Base-by-base conservation (phyloP, 176 grass and related monocot genomes). In the Ananas comosus region DNA sequence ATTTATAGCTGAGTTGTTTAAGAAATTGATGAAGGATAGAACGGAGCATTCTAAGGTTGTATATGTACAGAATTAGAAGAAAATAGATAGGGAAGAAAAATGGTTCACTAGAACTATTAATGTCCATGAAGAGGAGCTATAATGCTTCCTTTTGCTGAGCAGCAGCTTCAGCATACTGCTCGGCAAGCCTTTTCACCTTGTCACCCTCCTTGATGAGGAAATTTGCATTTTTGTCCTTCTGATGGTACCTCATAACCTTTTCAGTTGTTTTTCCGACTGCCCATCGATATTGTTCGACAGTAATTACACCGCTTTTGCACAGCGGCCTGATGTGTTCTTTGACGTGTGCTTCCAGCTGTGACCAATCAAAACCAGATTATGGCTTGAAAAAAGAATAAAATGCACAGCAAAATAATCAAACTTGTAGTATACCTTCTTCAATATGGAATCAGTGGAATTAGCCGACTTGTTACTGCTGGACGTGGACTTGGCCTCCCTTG, bases 291-390 rank as follows among this genome's bases (percentile, higher is more conserved):
- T 97, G 94, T 22, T 87, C 76, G 0, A 88, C 89, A 0, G 73
- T 90, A 24, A 97, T 93, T 25, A 93, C 89, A 2, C 84, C 89
- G 2, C 86, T 97, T 83, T 97, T 97, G 82, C 94, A 93, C 12
- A 97, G 86, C 48, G 94, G 82, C 63, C 94, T 92, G 79, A 99
- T 88, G 74, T 93, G 87, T 79, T 93, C 94, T 76, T 99, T 93
- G 48, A 93, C 79, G 53, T 83, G 93, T 58, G 83, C 71, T 74
- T 90, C 87, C 52, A 93, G 89, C 94, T 97, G 69, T 17, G 78
- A 10, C 48, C 18, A 50, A 71, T 1, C 0, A 71, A 66, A 42
- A 66, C 6, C 50, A 66, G 74, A 48, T 22, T 70, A 49, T 66
- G 16, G 11, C 50, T 25, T 21, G 1, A 21, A 25, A 76, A 27